phyloP scores from a whole-genome alignment of 2,329 filamentous ascomycete genomes.

The Zasmidium citrigriseum region DNA sequence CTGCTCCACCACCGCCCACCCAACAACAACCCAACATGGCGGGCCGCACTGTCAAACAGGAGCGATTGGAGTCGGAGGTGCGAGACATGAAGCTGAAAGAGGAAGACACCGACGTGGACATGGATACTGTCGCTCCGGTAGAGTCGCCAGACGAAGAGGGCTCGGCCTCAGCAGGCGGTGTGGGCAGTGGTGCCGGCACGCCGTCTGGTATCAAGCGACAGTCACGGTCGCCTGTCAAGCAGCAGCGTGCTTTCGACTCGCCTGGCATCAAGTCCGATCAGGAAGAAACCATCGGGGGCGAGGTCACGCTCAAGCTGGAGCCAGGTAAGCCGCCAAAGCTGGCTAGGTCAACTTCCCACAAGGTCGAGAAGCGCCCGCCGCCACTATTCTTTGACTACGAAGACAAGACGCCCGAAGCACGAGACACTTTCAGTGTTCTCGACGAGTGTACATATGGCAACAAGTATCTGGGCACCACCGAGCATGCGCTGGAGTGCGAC shows the following conservation, averaged over 20 bases:
- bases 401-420: slow-evolving; percentile 76
- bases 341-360: slow-evolving; percentile 73
- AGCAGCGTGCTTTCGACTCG: slow-evolving; percentile 34
- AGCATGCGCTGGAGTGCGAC: slow-evolving; percentile 93
- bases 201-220: slow-evolving; percentile 21
- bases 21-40: slow-evolving; percentile 38
- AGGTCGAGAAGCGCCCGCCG: slow-evolving; percentile 62
- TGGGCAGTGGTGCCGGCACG: slow-evolving; percentile 19
- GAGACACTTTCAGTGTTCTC: slow-evolving; percentile 76
- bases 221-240: slow-evolving; percentile 31
- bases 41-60: slow-evolving; percentile 38
- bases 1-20: slow-evolving; percentile 25
- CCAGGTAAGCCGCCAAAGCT: slow-evolving; percentile 69
- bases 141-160: slow-evolving; percentile 24
- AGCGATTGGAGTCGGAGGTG: slow-evolving; percentile 45
- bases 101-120: slow-evolving; percentile 32
- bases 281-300: slow-evolving; percentile 60
- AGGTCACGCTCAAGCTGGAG: slow-evolving; percentile 64
- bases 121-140: slow-evolving; percentile 29
- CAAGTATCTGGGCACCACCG: slow-evolving; percentile 86
- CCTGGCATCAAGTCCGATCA: slow-evolving; percentile 42
- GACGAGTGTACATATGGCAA: slow-evolving; percentile 86
- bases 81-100: slow-evolving; percentile 49
- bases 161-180: slow-evolving; percentile 24
- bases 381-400: slow-evolving; percentile 73